Evolutionary conservation across 306 rosid species (phyloP).

Genomic region (Gleditsia sinensis): DNA sequence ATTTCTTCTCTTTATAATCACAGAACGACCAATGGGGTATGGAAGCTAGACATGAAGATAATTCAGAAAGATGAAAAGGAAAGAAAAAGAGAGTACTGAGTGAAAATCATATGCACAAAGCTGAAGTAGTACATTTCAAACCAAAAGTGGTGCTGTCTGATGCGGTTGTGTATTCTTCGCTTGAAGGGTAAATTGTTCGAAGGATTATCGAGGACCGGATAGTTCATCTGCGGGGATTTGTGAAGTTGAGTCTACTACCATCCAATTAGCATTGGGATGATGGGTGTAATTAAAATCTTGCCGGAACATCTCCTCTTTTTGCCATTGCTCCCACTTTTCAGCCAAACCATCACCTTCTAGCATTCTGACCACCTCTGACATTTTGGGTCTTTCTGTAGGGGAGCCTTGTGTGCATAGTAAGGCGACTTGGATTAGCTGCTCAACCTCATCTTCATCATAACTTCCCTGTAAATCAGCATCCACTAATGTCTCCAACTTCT

Average conservation of each 20-base stretch:
- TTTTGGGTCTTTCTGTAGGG: conserved; percentile 82
- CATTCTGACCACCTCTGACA: conserved; percentile 95
- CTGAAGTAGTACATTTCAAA: conserved; percentile 42
- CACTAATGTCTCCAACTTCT: conserved; percentile 69
- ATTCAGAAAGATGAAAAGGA: conserved; percentile 40
- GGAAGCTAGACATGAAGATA: conserved; percentile 42
- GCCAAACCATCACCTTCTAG: conserved; percentile 94
- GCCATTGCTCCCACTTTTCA: conserved; percentile 94
- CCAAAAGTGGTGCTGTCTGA: conserved; percentile 43
- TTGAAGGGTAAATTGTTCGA: conserved; percentile 7
- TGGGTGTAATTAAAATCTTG: conserved; percentile 52
- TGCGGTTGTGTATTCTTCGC: conserved; percentile 29
- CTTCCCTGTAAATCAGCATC: conserved; percentile 74
- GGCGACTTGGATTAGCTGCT: conserved; percentile 86
- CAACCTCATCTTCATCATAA: conserved; percentile 63
- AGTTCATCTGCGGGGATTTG: conserved; percentile 75
- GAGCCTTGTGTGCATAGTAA: conserved; percentile 85
- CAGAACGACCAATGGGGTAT: conserved; percentile 43
- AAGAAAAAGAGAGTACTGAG: conserved; percentile 7
- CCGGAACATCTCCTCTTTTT: conserved; percentile 74
- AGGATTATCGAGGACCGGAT: conserved; percentile 83
- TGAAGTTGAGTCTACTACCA: conserved; percentile 70
- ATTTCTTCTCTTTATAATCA: conserved; percentile 41
- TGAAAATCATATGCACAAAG: conserved; percentile 66
- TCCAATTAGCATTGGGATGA: conserved; percentile 66